Percentiles rank a stretch among this genome's conserved stretches.
phyloP scores from a whole-genome alignment of 169 alveolate genomes.

The Babesia sp. region DNA sequence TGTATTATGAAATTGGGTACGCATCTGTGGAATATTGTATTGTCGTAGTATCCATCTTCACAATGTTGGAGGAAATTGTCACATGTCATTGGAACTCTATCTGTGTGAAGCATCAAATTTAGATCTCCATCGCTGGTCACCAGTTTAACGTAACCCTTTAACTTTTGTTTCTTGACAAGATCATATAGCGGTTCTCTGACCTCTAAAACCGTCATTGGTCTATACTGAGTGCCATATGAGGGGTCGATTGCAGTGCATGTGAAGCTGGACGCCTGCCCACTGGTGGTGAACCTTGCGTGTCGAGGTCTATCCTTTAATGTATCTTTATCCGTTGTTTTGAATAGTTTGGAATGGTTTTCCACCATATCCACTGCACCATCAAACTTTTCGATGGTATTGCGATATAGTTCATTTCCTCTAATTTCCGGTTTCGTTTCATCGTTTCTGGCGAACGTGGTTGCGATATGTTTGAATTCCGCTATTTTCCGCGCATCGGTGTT shows the following conservation, averaged over 20 bases:
- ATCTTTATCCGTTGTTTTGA: neutral
- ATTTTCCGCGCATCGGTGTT: constrained; percentile 49
- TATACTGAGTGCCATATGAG: constrained; percentile 49
- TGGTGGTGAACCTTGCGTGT: constrained; percentile 60
- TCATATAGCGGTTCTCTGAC: constrained; percentile 65
- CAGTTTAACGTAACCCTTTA: constrained; percentile 66
- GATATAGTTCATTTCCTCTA: constrained; percentile 36
- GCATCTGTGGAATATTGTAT: constrained; percentile 89
- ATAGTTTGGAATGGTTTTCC: constrained; percentile 49
- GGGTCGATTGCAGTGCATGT: constrained; percentile 65
- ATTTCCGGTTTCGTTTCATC: constrained; percentile 13
- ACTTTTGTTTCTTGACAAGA: constrained; percentile 54
- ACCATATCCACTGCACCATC: constrained; percentile 24
- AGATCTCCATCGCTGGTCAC: constrained; percentile 71
- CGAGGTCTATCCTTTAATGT: constrained; percentile 24
- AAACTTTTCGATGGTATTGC: constrained; percentile 17
- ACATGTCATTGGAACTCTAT: constrained; percentile 68
- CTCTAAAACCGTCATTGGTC: constrained; percentile 66
- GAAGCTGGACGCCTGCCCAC: constrained; percentile 68
- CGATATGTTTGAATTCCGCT: constrained; percentile 43
- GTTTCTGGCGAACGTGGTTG: constrained; percentile 20
- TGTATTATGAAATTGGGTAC: constrained; percentile 92
- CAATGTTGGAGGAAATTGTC: constrained; percentile 79
- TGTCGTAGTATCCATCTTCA: constrained; percentile 81
- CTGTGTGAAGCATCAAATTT: constrained; percentile 63